phyloP scores from a whole-genome alignment of 2,329 filamentous ascomycete species.

The Dactylellina parvicollis region DNA sequence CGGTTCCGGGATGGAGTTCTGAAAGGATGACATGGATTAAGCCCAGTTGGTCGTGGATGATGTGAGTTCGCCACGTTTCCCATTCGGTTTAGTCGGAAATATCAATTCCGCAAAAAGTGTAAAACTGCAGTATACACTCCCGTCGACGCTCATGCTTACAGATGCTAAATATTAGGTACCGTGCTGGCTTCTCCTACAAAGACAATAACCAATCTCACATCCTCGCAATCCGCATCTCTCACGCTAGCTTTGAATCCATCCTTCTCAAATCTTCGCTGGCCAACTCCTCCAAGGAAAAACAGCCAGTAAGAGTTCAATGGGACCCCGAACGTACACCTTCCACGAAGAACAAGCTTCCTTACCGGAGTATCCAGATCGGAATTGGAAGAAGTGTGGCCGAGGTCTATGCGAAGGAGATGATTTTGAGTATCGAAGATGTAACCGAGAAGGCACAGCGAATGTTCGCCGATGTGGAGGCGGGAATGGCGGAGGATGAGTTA shows the following conservation, averaged over 20 bases:
- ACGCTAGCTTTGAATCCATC: slow-evolving; percentile 63
- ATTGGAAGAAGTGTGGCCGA: slow-evolving; percentile 65
- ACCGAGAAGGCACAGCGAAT: slow-evolving; percentile 67
- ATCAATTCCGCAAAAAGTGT: too few species aligned
- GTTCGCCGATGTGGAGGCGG: slow-evolving; percentile 40
- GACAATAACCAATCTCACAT: slow-evolving; percentile 68
- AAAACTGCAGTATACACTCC: neutral
- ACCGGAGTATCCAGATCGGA: slow-evolving; percentile 72
- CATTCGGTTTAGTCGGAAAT: slow-evolving; percentile 19
- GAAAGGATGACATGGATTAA: slow-evolving; percentile 74
- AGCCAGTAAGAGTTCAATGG: slow-evolving; percentile 70
- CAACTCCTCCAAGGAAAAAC: slow-evolving; percentile 59
- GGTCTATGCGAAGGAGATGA: slow-evolving; percentile 66
- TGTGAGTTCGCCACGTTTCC: slow-evolving; percentile 42
- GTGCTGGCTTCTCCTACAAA: slow-evolving; percentile 70
- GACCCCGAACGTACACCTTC: slow-evolving; percentile 69
- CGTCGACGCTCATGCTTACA: neutral
- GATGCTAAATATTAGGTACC: slow-evolving; percentile 63
- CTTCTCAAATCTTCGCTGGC: slow-evolving; percentile 61
- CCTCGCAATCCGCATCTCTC: slow-evolving; percentile 69
- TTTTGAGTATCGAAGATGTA: slow-evolving; percentile 69
- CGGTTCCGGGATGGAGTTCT: slow-evolving; percentile 67
- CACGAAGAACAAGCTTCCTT: slow-evolving; percentile 63
- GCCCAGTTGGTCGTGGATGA: slow-evolving; percentile 69
- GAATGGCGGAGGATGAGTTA: slow-evolving; percentile 33